Conservation (phyloP, 345 rosid species). For the Eucalyptus viminalis region DNA sequence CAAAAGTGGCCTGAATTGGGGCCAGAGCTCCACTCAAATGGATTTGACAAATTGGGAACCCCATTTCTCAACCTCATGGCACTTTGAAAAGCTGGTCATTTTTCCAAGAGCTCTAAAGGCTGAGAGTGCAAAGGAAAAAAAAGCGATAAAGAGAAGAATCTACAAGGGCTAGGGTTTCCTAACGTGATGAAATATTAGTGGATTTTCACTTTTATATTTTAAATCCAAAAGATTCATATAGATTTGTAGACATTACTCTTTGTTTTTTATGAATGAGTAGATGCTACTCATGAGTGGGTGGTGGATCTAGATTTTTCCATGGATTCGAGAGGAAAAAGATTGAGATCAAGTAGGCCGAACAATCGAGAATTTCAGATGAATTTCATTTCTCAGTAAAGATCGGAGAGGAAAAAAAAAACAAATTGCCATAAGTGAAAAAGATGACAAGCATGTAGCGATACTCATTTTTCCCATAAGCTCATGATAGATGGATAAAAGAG, state of each 20-base stretch:
- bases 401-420: fast-evolving
- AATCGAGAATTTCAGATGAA: not conserved
- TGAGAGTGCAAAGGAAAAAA: not conserved
- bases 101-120: not conserved
- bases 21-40: not conserved
- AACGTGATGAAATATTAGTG: not conserved
- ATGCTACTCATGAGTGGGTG: not conserved
- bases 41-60: not conserved
- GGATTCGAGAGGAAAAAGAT: not conserved
- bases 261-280: not conserved
- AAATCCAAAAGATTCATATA: not conserved
- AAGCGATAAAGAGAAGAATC: not conserved
- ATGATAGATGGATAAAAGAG: not conserved
- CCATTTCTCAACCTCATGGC: not conserved
- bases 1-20: not conserved
- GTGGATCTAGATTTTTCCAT: not conserved
- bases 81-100: not conserved
- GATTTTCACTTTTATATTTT: not conserved
- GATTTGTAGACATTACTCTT: not conserved
- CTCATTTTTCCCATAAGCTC: not conserved
- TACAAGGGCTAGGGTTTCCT: not conserved
- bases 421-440: not conserved
- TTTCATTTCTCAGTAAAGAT: not conserved
- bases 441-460: not conserved
- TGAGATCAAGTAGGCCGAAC: not conserved